Conservation (phyloP, 306 rosid species). For the Ormosia semicastrata region DNA sequence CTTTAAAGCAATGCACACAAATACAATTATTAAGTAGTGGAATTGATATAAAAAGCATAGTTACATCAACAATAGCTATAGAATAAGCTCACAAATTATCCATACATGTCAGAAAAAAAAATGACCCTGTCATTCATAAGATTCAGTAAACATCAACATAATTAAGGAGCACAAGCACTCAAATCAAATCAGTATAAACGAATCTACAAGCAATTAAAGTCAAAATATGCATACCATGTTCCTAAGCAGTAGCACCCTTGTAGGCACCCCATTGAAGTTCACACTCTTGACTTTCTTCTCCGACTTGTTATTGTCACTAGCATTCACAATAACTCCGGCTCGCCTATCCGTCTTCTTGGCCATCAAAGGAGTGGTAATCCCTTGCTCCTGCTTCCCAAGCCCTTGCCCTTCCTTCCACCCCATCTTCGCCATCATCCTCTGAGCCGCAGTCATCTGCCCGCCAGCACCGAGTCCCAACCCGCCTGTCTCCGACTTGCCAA, state of each 20-base stretch:
- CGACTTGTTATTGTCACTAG: conserved; percentile 59
- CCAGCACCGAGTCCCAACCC: conserved; percentile 96
- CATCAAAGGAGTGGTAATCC: conserved; percentile 95
- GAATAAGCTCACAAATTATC: background rate
- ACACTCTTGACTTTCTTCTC: conserved; percentile 88
- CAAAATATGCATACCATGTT: conserved; percentile 72
- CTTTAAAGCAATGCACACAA: background rate
- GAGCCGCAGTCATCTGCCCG: conserved; percentile 99
- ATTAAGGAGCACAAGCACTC: background rate
- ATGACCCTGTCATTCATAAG: background rate
- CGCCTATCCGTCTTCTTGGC: conserved; percentile 93
- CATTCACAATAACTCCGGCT: conserved; percentile 96
- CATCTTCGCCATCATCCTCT: conserved; percentile 99
- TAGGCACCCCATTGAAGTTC: conserved; percentile 73
- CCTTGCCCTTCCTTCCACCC: conserved; percentile 99
- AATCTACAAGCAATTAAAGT: background rate
- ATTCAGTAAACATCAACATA: background rate
- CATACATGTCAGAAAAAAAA: background rate
- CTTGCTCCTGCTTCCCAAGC: conserved; percentile 95
- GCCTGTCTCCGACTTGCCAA: conserved; percentile 85
- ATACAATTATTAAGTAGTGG: background rate
- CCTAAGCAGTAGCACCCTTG: conserved; percentile 80
- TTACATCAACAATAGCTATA: background rate
- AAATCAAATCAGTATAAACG: background rate
- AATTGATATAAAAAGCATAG: background rate